Base-by-base conservation (phyloP, 208 protist genomes). In the Leishmania tropica region DNA sequence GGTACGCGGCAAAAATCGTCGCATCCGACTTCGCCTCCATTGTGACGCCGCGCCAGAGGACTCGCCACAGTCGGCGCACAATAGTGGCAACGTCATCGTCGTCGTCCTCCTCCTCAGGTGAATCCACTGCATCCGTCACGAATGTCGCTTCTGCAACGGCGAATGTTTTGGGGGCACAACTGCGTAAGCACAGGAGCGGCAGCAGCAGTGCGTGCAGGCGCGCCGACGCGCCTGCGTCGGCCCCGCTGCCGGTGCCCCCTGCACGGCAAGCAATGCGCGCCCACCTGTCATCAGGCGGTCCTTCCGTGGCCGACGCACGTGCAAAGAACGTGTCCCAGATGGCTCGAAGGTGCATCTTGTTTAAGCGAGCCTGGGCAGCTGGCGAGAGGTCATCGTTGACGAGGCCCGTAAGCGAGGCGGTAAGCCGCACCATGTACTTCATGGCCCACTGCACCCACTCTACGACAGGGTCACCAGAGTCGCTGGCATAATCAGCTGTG, bases 101-200 rank as follows among this genome's bases (percentile, higher is more conserved):
- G 19, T 31, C 73, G 53, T 3, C 37, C 10, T 13, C 21, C 37
- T 47, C 3, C 40, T 54, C 75, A 48, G 37, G 7, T 21, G 19
- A 8, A 21, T 65, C 75, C 15, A 58, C 51, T 10, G 31, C 73
- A 24, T 64, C 19, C n/a, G 45, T 35, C 28, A 47, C 31, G 28
- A 21, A 24, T 4, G 45, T 15, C 2, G 42, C 8, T 24, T n/a
- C 40, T 51, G 28, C 54, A 24, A 11, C 47, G 2, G 62, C 21
- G 28, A 86, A 80, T 8, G 75, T 80, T 56, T 28, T 37, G 0
- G 77, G 62, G n/a, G 79, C 78, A 67, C 89, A 94, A 35, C 85
- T 87, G 35, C 90, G 79, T 51, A 96, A 60, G 48, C 85, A 92
- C n/a, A 94, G 51, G 31, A 96, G 81, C n/a, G 92, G 92, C 4